These are phyloP conservation scores for Chytriomyces hyalinus DNA, from an alignment of 192 early-diverging fungal genomes.

Conservation along the genomic window DNA sequence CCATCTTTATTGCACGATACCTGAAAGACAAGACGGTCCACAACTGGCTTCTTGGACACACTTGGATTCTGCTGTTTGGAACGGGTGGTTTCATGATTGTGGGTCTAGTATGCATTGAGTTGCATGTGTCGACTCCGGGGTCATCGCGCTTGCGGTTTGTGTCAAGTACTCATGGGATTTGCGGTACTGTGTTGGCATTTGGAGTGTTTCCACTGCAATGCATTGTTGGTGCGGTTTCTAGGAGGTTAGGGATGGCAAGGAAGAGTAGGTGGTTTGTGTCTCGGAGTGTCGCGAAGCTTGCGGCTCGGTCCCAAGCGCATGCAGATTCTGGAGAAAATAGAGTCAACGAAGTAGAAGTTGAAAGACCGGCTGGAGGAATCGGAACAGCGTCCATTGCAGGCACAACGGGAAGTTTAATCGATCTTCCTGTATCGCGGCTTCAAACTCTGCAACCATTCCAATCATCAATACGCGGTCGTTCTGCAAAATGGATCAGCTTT, in stretches of 20 bases:
- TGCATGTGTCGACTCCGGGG: constrained; percentile 4
- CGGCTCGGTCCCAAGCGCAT: no score
- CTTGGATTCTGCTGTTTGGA: constrained; percentile 38
- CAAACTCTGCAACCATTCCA: no score
- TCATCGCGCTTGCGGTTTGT: constrained; percentile 14
- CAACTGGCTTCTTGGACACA: constrained; percentile 42
- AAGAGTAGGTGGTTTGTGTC: no score
- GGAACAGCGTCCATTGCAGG: no score
- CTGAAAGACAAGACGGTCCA: constrained; percentile 43
- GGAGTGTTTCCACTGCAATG: constrained; percentile 23
- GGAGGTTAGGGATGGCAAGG: background rate
- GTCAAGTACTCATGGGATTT: constrained; percentile 17
- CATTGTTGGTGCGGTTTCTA: constrained; percentile 30
- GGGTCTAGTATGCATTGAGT: constrained; percentile 33
- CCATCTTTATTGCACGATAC: constrained; percentile 50
- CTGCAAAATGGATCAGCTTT: no score
- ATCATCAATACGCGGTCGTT: no score
- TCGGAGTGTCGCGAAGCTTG: no score
- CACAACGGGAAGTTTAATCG: no score
- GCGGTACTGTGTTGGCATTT: constrained; percentile 22
- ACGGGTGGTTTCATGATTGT: constrained; percentile 16
- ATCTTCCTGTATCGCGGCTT: no score
- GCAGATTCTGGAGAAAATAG: no score
- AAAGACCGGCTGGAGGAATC: no score
- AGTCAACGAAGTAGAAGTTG: no score